Conservation (phyloP, 73 alveolate species). For the Paraurostyla sp. region DNA sequence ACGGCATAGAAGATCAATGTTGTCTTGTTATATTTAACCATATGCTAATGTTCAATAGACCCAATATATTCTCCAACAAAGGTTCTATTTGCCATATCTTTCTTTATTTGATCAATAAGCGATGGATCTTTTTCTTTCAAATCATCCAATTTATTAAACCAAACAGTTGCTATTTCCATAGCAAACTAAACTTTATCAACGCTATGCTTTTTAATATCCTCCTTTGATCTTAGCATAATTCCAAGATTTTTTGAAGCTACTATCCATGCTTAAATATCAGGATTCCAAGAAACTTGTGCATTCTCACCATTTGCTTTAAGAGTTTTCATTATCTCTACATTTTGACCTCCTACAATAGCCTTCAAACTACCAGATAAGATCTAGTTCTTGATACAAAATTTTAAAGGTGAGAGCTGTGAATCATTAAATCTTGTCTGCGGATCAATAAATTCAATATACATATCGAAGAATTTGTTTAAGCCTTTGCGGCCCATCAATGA, state of each 20-base stretch:
- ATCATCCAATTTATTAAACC: conserved; percentile 85
- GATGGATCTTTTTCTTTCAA: conserved; percentile 61
- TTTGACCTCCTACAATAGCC: conserved; percentile 56
- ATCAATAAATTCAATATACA: conserved; percentile 12
- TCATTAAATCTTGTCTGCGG: conserved; percentile 47
- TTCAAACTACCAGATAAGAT: conserved; percentile 49
- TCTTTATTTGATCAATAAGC: conserved; percentile 66
- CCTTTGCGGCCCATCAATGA: conserved; percentile 68
- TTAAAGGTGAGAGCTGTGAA: background rate
- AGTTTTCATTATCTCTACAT: conserved; percentile 70
- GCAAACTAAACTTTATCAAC: conserved; percentile 83
- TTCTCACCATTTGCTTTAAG: conserved; percentile 97
- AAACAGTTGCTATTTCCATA: conserved; percentile 82
- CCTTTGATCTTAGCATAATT: conserved; percentile 77
- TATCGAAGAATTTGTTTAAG: conserved; percentile 63
- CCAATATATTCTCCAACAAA: conserved; percentile 95
- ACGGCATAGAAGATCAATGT: conserved; percentile 87
- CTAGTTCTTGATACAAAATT: conserved; percentile 45
- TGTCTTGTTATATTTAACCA: conserved; percentile 84
- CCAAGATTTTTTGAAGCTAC: conserved; percentile 92
- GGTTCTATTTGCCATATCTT: conserved; percentile 81
- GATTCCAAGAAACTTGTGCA: conserved; percentile 87
- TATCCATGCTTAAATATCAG: conserved; percentile 88
- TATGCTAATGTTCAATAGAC: conserved; percentile 85
- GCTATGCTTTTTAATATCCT: conserved; percentile 76